Evolutionary conservation across 805 yeast genomes (phyloP).

Genomic region (Metschnikowia koreensis): DNA sequence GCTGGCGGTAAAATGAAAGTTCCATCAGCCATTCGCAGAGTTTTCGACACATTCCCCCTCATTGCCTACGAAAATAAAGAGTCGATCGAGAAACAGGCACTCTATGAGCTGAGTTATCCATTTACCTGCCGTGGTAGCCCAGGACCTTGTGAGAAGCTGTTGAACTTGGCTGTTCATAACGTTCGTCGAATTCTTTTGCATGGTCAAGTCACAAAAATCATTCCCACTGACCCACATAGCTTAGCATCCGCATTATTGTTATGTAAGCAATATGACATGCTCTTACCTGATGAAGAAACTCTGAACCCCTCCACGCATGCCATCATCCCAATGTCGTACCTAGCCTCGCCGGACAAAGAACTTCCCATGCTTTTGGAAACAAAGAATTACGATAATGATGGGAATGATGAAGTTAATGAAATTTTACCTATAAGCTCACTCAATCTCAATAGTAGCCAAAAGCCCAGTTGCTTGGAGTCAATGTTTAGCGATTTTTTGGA

Average conservation of each 20-base stretch:
- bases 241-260: constrained; percentile 46
- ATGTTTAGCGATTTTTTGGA: constrained; percentile 13
- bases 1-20: constrained; percentile 17
- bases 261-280: constrained; percentile 42
- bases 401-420: background rate
- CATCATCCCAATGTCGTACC: constrained; percentile 46
- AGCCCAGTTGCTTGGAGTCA: background rate
- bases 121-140: background rate
- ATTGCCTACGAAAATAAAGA: constrained; percentile 26
- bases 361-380: constrained; percentile 60
- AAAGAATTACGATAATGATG: background rate
- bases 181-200: constrained; percentile 23
- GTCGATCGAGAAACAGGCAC: background rate
- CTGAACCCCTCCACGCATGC: constrained; percentile 24
- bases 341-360: constrained; percentile 48
- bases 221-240: constrained; percentile 62
- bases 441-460: background rate
- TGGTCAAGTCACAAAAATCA: constrained; percentile 20
- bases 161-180: constrained; percentile 56
- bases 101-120: background rate
- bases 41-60: constrained; percentile 56
- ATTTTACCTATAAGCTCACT: background rate
- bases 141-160: constrained; percentile 16
- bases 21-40: constrained; percentile 42
- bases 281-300: constrained; percentile 35